phyloP scores from a whole-genome alignment of 2,329 filamentous ascomycete genomes.

The Clonostachys sp. region DNA sequence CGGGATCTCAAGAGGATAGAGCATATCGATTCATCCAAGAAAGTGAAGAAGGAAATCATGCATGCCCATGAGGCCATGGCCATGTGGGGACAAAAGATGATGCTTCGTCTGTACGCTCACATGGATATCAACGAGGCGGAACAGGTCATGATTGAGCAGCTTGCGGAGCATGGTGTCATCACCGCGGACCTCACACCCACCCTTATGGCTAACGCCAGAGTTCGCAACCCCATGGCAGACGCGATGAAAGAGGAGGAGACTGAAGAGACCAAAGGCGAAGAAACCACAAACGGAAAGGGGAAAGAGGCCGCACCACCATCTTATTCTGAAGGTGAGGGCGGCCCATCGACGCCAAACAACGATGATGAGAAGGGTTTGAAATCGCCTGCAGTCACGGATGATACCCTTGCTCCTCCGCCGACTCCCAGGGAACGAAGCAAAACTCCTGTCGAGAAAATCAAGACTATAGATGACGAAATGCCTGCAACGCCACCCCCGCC shows the following conservation, averaged over 20 bases:
- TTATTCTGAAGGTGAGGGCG: neutral
- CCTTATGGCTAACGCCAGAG: conserved; percentile 85
- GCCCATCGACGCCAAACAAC: neutral
- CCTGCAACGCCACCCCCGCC: conserved; percentile 49
- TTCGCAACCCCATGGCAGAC: conserved; percentile 85
- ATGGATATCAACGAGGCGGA: conserved; percentile 94
- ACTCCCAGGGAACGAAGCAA: neutral
- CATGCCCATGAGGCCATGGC: conserved; percentile 72
- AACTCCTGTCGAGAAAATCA: no score
- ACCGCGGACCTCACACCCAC: conserved; percentile 78
- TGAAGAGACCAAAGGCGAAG: conserved; percentile 2
- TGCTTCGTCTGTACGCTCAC: conserved; percentile 88
- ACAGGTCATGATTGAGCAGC: conserved; percentile 98
- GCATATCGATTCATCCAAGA: conserved; percentile 47
- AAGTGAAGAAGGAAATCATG: conserved; percentile 66
- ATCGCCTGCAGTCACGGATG: neutral
- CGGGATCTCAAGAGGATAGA: conserved; percentile 38
- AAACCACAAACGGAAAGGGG: neutral
- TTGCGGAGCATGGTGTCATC: conserved; percentile 86
- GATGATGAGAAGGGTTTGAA: neutral
- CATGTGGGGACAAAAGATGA: conserved; percentile 99
- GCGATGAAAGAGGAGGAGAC: conserved; percentile 3
- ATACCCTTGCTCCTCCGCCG: neutral
- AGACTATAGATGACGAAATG: conserved; percentile 30
- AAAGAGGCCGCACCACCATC: neutral